Conservation (phyloP, 2,329 filamentous ascomycete genomes). For the Coniella vitis region DNA sequence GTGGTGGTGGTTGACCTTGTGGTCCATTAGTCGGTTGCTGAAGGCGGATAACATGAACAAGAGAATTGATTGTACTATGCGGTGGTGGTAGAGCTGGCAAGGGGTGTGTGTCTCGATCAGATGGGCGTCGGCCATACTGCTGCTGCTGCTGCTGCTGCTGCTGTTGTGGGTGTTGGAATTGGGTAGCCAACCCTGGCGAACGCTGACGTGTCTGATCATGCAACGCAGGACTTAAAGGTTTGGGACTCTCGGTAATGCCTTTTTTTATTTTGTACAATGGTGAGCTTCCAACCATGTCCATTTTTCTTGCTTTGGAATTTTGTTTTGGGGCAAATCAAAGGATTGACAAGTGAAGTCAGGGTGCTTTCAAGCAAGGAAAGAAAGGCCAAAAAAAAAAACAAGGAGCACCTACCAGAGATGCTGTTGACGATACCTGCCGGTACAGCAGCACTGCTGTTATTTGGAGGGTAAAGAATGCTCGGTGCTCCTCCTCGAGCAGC, state of each 20-base stretch:
- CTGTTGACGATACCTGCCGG: conserved; percentile 44
- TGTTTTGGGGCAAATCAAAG: not conserved
- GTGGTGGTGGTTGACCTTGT: conserved; percentile 5
- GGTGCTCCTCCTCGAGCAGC: conserved; percentile 40
- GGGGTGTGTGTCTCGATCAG: conserved; percentile 50
- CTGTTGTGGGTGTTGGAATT: conserved; percentile 58
- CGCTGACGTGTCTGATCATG: conserved; percentile 47
- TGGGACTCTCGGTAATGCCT: conserved; percentile 79
- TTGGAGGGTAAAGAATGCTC: conserved; percentile 56
- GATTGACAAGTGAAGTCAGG: not conserved
- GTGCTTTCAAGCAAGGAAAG: not conserved
- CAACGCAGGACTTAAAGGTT: conserved; percentile 68
- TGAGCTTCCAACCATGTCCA: conserved; percentile 37
- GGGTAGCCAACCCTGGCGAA: conserved; percentile 59
- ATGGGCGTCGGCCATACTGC: conserved; percentile 50
- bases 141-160: conserved; percentile 54
- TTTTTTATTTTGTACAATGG: conserved; percentile 59
- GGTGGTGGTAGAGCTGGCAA: conserved; percentile 31
- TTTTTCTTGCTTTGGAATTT: conserved; percentile 36
- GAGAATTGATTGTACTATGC: conserved; percentile 31
- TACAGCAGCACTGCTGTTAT: conserved; percentile 40
- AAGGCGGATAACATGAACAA: conserved; percentile 33
- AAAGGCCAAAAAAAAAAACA: not conserved
- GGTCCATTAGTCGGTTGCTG: conserved; percentile 4
- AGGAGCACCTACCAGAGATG: conserved; percentile 30